These are phyloP conservation scores for Sechiopsis laciniata DNA, from an alignment of 306 rosid species.

Conservation along the genomic window DNA sequence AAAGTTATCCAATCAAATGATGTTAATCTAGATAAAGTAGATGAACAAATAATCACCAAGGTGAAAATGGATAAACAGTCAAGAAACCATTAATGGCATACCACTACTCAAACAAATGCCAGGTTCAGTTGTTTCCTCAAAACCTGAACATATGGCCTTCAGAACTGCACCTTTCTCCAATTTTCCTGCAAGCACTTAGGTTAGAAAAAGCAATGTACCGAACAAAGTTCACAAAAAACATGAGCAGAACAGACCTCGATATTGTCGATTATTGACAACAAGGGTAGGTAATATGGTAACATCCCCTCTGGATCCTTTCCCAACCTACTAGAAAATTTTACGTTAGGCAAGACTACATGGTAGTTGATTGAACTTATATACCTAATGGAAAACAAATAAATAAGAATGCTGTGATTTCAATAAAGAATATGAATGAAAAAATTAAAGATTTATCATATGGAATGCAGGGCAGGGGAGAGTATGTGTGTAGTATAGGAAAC, in stretches of 20 bases:
- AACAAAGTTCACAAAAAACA: conserved; percentile 22
- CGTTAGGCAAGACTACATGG: conserved; percentile 23
- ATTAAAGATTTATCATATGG: too few species aligned
- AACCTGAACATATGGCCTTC: conserved; percentile 96
- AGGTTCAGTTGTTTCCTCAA: conserved; percentile 98
- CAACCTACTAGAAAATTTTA: conserved; percentile 49
- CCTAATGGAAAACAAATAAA: background rate
- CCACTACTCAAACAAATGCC: conserved; percentile 94
- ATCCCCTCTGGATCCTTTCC: conserved; percentile 94
- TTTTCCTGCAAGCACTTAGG: conserved; percentile 57
- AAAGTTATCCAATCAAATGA: conserved; percentile 11
- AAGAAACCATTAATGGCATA: conserved; percentile 30
- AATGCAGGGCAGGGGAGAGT: too few species aligned
- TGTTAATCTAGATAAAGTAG: conserved; percentile 15
- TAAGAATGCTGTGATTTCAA: too few species aligned
- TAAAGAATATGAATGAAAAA: too few species aligned
- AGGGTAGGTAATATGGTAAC: conserved; percentile 97
- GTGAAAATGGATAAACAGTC: conserved; percentile 8
- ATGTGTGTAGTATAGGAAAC: too few species aligned
- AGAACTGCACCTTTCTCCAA: conserved; percentile 89
- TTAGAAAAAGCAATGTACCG: conserved; percentile 34
- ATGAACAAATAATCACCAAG: background rate
- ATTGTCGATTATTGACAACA: conserved; percentile 92
- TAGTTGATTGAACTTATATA: background rate
- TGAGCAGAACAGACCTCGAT: conserved; percentile 68